phyloP scores from a whole-genome alignment of 2,329 filamentous ascomycete genomes.

The Colletotrichum lini region DNA sequence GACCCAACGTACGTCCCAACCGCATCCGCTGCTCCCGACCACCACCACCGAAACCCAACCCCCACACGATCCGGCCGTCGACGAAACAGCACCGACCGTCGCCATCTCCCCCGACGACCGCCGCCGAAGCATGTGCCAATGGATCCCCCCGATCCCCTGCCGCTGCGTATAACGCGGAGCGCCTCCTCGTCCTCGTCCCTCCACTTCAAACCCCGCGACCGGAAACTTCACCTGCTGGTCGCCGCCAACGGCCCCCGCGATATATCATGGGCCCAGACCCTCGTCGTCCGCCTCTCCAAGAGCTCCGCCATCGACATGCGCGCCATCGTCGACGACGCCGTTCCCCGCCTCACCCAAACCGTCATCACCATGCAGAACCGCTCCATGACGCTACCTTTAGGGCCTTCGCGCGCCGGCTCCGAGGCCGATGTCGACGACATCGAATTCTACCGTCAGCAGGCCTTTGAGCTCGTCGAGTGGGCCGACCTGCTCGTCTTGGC shows the following conservation, averaged over 20 bases:
- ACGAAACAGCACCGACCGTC: constrained; percentile 21
- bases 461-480: constrained; percentile 84
- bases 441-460: constrained; percentile 68
- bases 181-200: constrained; percentile 54
- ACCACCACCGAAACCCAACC: background rate
- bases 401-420: constrained; percentile 50
- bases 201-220: constrained; percentile 55
- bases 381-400: constrained; percentile 52
- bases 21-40: constrained; percentile 8
- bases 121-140: constrained; percentile 28
- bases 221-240: constrained; percentile 73
- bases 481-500: constrained; percentile 88
- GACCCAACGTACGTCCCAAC: background rate
- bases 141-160: constrained; percentile 40
- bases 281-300: constrained; percentile 78
- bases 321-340: constrained; percentile 76
- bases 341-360: constrained; percentile 73
- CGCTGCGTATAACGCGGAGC: constrained; percentile 39
- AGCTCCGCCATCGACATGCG: constrained; percentile 73
- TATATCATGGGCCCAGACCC: constrained; percentile 75
- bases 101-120: background rate
- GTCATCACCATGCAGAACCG: constrained; percentile 73
- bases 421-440: constrained; percentile 60
- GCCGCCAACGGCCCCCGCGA: constrained; percentile 76
- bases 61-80: background rate